Evolutionary conservation across 164 flowering plant species (phyloP).

Genomic region (Saururus chinensis): DNA sequence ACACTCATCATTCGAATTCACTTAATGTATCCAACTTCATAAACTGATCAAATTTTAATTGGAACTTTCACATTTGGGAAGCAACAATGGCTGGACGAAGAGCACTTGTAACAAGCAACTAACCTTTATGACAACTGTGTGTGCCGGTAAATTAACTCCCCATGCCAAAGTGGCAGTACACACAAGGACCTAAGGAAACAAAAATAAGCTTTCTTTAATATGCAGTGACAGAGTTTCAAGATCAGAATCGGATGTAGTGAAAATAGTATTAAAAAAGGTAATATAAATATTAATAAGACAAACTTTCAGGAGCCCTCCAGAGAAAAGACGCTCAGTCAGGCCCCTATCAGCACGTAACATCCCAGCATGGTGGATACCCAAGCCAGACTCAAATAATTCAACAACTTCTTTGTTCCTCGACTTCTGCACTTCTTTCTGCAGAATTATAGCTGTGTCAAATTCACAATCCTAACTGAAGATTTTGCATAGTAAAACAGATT

Average conservation of each 20-base stretch:
- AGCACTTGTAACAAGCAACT: slow-evolving; percentile 3
- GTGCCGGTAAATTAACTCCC: slow-evolving; percentile 99
- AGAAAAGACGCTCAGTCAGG: slow-evolving; percentile 88
- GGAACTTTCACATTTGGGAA: not conserved
- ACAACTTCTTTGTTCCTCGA: slow-evolving; percentile 91
- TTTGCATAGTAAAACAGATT: not conserved
- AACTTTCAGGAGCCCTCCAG: slow-evolving; percentile 87
- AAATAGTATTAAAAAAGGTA: too few species aligned
- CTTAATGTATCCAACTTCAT: not conserved
- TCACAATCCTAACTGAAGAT: not conserved
- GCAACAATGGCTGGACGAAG: not conserved
- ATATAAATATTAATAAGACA: not conserved
- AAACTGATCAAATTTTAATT: not conserved
- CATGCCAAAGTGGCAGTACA: slow-evolving; percentile 99
- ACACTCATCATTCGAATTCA: not conserved
- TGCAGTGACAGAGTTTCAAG: not conserved
- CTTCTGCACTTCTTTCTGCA: slow-evolving; percentile 82
- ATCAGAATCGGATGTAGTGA: not conserved
- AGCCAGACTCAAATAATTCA: slow-evolving; percentile 60
- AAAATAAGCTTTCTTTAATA: not conserved
- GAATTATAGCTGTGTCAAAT: not conserved
- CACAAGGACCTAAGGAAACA: slow-evolving; percentile 69
- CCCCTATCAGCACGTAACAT: slow-evolving; percentile 96
- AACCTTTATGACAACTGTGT: slow-evolving; percentile 97
- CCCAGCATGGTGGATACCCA: slow-evolving; percentile 99